These are phyloP conservation scores for Juglanconis juglandina DNA, from an alignment of 2,329 filamentous ascomycete genomes.

Conservation along the genomic window DNA sequence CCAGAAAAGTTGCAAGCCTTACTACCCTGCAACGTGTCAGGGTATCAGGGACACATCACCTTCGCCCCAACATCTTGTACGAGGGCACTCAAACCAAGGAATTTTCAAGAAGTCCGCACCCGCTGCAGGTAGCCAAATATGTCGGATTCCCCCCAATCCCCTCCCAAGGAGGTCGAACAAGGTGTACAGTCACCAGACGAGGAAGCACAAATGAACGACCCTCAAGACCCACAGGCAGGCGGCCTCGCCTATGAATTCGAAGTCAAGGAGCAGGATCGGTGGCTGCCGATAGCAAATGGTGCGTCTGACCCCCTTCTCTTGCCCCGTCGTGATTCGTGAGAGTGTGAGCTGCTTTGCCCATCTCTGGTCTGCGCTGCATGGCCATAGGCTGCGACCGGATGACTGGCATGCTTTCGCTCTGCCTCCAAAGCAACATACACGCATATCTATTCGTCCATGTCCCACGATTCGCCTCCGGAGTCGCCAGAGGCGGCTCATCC, in stretches of 20 bases:
- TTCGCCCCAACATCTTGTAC: constrained; percentile 50
- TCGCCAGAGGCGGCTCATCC: constrained; percentile 47
- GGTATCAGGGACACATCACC: constrained; percentile 55
- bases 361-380: constrained; percentile 28
- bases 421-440: constrained; percentile 34
- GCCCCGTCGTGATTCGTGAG: constrained; percentile 33
- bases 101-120: constrained; percentile 60
- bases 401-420: constrained; percentile 49
- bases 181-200: constrained; percentile 90
- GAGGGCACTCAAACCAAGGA: constrained; percentile 52
- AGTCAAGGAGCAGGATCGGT: constrained; percentile 99
- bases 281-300: constrained; percentile 99
- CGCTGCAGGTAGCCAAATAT: constrained; percentile 78
- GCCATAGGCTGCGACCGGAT: constrained; percentile 25
- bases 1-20: constrained; percentile 47
- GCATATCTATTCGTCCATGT: constrained; percentile 46
- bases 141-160: constrained; percentile 82
- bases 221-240: constrained; percentile 72
- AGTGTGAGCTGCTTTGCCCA: constrained; percentile 26
- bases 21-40: constrained; percentile 57
- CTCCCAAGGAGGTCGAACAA: constrained; percentile 92
- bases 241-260: constrained; percentile 88
- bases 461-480: constrained; percentile 53
- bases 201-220: constrained; percentile 90
- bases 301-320: constrained; percentile 52